Evolutionary conservation across 1,284 basidiomycete genomes (phyloP), one percentile per base, ranked within the genome.

Genomic region (Porphyrellus sp.): DNA sequence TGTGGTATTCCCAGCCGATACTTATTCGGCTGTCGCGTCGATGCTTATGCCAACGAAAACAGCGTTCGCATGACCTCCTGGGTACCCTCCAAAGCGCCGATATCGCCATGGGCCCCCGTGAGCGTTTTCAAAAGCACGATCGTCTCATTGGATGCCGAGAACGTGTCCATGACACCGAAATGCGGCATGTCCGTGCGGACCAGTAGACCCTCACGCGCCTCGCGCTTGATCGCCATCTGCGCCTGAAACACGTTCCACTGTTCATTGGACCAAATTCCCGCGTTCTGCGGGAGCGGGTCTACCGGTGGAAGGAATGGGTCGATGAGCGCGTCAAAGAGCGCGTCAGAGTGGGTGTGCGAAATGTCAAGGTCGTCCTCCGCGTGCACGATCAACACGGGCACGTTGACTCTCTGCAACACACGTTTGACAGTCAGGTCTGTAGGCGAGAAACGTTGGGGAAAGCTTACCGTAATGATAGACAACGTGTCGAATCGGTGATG

Each of bases 311-410:
- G 74, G 48, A 79, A 71, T 0, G 82, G 79, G 15, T 83, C 80
- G 24, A 91, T 67, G 54, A 93, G 80, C 0, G 79, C 73, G 35
- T 86, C 74, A 67, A 92, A 91, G 16, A 95, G 77, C 0, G 74
- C 72, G n/a, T 78, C 75, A 0, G 90, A 89, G 67, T 98, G 94
- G 0, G 78, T 73, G 61, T 80, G 71, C 0, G 89, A 89, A 49
- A 97, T 94, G 35, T 92, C 86, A 63, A 76, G 78, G 71, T 98
- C 94, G 64, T 92, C 77, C 59, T 82, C 77, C 2, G 93, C 84
- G 66, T 97, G 93, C 0, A 82, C 82, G 55, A 97, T 78, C 13
- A 96, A 72, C 7, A 93, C 79, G 5, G 87, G 79, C 0, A 80
- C 80, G 30, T 81, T 78, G 49, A 86, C 79, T 59, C 75, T 73